A percentile compares a stretch with the other conserved stretches of the same genome.
Evolutionary conservation across 78 protist genomes (phyloP).

Genomic region (Planoprotostelium fungivorum): DNA sequence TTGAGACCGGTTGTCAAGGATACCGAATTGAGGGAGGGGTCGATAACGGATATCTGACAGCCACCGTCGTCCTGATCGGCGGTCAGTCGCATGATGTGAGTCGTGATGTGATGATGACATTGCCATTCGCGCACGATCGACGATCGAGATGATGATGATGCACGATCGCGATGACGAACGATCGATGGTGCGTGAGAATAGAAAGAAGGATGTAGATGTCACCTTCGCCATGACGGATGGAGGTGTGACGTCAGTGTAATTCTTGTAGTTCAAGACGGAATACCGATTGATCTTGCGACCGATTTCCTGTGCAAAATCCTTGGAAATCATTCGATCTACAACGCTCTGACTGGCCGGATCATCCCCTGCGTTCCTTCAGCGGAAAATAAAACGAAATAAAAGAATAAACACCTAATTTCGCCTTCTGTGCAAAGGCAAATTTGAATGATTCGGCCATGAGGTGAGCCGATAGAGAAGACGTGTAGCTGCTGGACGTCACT

Average conservation of each 20-base stretch:
- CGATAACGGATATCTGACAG: not conserved
- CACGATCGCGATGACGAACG: not conserved
- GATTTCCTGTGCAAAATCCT: not conserved
- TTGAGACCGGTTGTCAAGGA: not conserved
- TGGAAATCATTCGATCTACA: not conserved
- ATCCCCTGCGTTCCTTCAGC: too few species aligned
- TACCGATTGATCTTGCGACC: not conserved
- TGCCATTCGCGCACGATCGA: too few species aligned
- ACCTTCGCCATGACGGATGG: too few species aligned
- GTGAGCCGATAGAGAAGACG: not conserved
- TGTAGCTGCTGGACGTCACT: not conserved
- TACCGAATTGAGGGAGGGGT: not conserved
- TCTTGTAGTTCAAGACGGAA: too few species aligned
- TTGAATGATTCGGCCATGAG: not conserved
- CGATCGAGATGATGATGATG: too few species aligned
- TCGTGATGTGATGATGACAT: not conserved
- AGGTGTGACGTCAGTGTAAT: too few species aligned
- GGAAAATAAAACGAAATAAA: too few species aligned
- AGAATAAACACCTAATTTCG: not conserved
- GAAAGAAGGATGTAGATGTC: not conserved
- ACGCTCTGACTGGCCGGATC: not conserved
- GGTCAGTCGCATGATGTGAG: not conserved
- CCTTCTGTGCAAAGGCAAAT: not conserved
- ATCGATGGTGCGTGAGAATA: not conserved
- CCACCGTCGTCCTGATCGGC: not conserved